phyloP scores from a whole-genome alignment of 2,329 filamentous ascomycete genomes.

The Emmonsia crescens region DNA sequence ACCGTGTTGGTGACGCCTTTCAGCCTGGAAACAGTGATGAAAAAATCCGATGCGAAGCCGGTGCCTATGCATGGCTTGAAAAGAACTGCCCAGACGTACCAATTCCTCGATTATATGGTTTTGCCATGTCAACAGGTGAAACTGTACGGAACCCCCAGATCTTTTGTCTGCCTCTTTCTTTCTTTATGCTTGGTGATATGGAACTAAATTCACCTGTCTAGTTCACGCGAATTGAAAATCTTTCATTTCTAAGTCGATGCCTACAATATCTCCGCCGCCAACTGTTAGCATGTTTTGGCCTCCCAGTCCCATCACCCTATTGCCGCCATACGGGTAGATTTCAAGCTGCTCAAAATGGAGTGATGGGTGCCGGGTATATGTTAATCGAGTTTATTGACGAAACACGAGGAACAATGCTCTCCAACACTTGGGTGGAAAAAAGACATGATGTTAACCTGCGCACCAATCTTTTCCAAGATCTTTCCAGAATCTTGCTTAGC shows the following conservation, averaged over 20 bases:
- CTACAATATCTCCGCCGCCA: not conserved
- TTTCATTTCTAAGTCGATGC: not conserved
- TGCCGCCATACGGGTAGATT: not conserved
- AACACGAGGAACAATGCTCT: slow-evolving; percentile 15
- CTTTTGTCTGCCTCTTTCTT: too few species aligned
- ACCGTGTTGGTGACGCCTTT: slow-evolving; percentile 2
- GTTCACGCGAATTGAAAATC: slow-evolving; percentile 1
- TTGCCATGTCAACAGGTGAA: slow-evolving; percentile 9
- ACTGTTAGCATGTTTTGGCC: not conserved
- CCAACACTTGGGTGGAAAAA: slow-evolving; percentile 13
- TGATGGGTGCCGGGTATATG: slow-evolving; percentile 11
- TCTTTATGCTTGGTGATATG: not conserved
- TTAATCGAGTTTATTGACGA: slow-evolving; percentile 15
- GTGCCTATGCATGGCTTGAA: slow-evolving; percentile 4
- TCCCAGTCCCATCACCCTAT: not conserved
- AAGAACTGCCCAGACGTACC: slow-evolving; percentile 8
- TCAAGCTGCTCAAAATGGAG: not conserved
- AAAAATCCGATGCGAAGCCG: slow-evolving; percentile 3
- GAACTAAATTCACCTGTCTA: not conserved
- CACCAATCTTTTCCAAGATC: slow-evolving; percentile 14
- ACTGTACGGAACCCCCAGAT: slow-evolving; percentile 7
- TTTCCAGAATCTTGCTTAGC: slow-evolving; percentile 14
- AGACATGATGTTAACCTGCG: slow-evolving; percentile 10
- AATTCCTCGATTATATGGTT: slow-evolving; percentile 11
- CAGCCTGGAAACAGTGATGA: slow-evolving; percentile 1